Base-by-base conservation (phyloP, 208 protist genomes). In the Trypanosoma theileri region DNA sequence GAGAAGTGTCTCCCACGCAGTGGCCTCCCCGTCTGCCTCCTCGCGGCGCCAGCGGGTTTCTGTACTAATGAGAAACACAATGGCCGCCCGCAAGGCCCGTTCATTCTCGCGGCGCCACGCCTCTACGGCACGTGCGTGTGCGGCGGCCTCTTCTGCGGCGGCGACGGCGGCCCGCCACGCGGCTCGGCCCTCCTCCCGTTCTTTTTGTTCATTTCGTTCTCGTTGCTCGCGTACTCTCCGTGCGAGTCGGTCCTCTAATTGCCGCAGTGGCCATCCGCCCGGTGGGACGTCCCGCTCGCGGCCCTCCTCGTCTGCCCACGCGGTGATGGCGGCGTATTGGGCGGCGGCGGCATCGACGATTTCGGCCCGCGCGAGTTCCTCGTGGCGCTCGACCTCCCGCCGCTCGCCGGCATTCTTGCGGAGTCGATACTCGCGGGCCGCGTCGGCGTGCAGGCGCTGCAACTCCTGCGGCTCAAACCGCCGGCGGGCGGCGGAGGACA, bases 21-120 rank as follows among this genome's bases (percentile, higher is more conserved):
- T 64, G 10, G 59, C 68, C 59, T 83, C 78, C 54, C 46, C 63
- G 50, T 74, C 77, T 10, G 82, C 35, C 26, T 56, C 24, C 26
- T 44, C 65, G 6, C 80, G 59, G 26, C 75, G 59, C 28, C 50
- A 72, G 22, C 73, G 75, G 41, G 87, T 84, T 46, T 85, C 65
- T 4, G 71, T 75, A 8, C 62, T 63, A 7, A 81, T 66, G 21
- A 94, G 40, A 53, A 94, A 94, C 21, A 78, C 85, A 14, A 69
- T 21, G 6, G 89, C 85, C 0, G 81, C 81, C 51, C 82, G 56
- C 67, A 88, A 73, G 14, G 69, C 64, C 53, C 77, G 35, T 40
- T 69, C 60, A 41, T 59, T 42, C 58, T 61, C 67, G 19, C 58
- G 71, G 44, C 42, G 52, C 59, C 45, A 60, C n/a, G 52, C 45